These are phyloP conservation scores for Trichosanthes cucumerina DNA, from an alignment of 306 rosid species.

Conservation along the genomic window DNA sequence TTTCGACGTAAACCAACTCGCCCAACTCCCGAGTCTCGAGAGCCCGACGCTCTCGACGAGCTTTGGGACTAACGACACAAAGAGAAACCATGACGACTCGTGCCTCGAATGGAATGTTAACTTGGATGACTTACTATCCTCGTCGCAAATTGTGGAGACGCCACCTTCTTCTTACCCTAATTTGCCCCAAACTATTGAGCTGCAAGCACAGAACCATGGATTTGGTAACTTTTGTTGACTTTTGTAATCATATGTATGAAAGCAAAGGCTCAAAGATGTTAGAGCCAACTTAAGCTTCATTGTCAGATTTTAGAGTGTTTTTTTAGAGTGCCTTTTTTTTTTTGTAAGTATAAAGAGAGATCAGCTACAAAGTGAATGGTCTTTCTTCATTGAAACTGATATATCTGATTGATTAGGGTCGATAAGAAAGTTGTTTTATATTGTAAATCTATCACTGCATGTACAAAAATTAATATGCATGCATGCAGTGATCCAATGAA, in stretches of 20 bases:
- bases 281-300: background rate
- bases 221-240: constrained; percentile 3
- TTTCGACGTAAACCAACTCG: constrained; percentile 25
- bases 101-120: background rate
- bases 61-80: background rate
- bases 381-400: background rate
- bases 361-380: constrained; percentile 1
- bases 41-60: constrained; percentile 29
- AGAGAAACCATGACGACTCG: background rate
- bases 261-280: background rate
- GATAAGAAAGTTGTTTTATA: background rate
- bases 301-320: background rate
- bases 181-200: background rate
- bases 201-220: background rate
- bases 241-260: background rate
- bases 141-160: background rate
- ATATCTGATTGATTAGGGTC: constrained; percentile 3
- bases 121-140: background rate
- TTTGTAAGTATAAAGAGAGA: background rate
- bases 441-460: constrained; percentile 9
- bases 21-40: constrained; percentile 52
- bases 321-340: background rate
- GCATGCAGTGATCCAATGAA: constrained; percentile 8
- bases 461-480: background rate
- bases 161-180: background rate